Evolutionary conservation across 2,329 filamentous ascomycete species (phyloP).

Genomic region (Xylaria sp.): DNA sequence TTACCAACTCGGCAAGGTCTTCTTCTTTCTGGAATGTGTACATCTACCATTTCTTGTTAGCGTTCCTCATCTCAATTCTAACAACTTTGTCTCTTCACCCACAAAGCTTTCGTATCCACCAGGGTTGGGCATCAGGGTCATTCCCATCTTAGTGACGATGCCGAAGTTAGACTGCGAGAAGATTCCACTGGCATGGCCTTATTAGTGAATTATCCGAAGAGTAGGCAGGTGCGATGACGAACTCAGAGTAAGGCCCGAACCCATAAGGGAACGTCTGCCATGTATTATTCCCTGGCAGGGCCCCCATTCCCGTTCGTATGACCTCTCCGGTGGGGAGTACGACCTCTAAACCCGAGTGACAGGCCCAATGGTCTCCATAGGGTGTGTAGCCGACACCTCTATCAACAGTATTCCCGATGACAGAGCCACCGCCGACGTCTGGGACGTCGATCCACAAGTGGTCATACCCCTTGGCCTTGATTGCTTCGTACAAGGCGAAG

Average conservation of each 20-base stretch:
- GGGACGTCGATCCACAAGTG: constrained; percentile 48
- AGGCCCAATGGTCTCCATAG: constrained; percentile 47
- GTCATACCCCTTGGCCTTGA: constrained; percentile 42
- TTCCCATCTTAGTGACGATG: constrained; percentile 56
- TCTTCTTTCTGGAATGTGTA: constrained; percentile 52
- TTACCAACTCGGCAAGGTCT: constrained; percentile 49
- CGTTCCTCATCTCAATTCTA: neutral
- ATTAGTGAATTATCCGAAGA: neutral
- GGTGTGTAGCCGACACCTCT: constrained; percentile 51
- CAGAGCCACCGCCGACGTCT: constrained; percentile 47
- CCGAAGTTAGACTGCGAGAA: constrained; percentile 55
- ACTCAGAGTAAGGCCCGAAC: constrained; percentile 43
- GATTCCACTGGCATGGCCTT: constrained; percentile 38
- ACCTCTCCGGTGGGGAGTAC: constrained; percentile 47
- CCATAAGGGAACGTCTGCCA: constrained; percentile 49
- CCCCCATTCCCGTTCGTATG: constrained; percentile 46
- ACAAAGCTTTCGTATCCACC: constrained; percentile 49
- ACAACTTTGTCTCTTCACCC: constrained; percentile 8
- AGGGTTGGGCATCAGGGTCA: constrained; percentile 56
- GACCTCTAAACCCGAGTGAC: constrained; percentile 47
- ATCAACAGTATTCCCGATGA: constrained; percentile 51
- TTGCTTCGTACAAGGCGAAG: constrained; percentile 51
- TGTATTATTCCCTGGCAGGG: constrained; percentile 41
- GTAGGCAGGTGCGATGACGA: constrained; percentile 7
- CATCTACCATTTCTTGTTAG: constrained; percentile 40